Evolutionary conservation across 345 rosid species (phyloP), one percentile per base, ranked within the genome.

Genomic region (Arabis alpina): DNA sequence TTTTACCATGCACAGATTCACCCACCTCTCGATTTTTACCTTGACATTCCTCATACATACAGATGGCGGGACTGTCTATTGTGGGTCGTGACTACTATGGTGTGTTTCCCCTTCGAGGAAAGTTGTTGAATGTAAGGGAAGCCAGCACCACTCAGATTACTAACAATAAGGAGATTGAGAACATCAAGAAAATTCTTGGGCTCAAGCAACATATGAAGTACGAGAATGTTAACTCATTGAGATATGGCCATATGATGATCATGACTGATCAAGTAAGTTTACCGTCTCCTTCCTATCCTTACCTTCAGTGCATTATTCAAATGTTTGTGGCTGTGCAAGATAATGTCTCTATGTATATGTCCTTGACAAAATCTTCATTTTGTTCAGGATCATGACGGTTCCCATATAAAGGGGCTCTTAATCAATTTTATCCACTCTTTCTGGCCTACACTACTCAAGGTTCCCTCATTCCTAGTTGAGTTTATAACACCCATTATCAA

Each of bases 171-270:
- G 99, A 95, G 79, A 92, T 95, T 47, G 90, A 89, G 76, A 73
- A 78, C 60, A 73, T 92, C 65, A 95, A 95, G 84, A 87, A 92
- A 85, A 95, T 95, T 64, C 93, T 95, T 36, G 99, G 99, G 42
- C 74, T 95, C 64, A 92, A 92, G 86, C 99, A 95, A 70, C 73
- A 84, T 63, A 82, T 82, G 72, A 79, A 80, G 60, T 95, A 95
- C 42, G 78, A 75, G n/a, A 82, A 62, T 76, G 84, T 87, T 69
- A 95, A 87, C 80, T 66, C 97, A n/a, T 69, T 95, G 80, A 86
- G 99, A 95, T 95, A 95, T 74, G 99, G 98, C 61, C 92, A 85
- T 76, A 53, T 95, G 87, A 95, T 95, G 99, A 95, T 95, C 65
- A 95, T 95, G 99, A 92, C 99, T 3, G 99, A 95, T 76, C 99